phyloP scores from a whole-genome alignment of 1,284 basidiomycete species.

The Coniferiporia weirii region DNA sequence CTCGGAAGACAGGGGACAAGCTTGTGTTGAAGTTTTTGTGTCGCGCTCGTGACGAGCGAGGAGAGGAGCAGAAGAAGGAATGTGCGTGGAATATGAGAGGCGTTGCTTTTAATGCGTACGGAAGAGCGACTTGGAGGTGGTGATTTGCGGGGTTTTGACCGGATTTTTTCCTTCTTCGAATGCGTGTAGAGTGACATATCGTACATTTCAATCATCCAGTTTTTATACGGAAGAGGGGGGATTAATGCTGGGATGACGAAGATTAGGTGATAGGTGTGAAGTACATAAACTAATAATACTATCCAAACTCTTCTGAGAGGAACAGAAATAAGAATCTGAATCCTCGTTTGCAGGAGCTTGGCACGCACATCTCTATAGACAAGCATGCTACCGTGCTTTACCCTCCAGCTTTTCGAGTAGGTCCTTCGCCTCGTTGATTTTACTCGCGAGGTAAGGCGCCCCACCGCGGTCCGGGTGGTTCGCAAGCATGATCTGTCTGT shows the following conservation, averaged over 20 bases:
- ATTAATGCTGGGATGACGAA: neutral
- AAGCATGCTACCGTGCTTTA: conserved; percentile 31
- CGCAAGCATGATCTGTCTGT: conserved; percentile 88
- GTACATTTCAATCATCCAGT: no score
- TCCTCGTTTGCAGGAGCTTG: neutral
- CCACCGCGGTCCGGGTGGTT: conserved; percentile 98
- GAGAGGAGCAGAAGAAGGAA: conserved; percentile 40
- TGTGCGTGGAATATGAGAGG: conserved; percentile 54
- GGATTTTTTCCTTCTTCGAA: no score
- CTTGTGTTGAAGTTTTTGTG: conserved; percentile 26
- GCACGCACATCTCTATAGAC: conserved; percentile 2
- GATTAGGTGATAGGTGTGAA: neutral
- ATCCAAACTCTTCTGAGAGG: neutral
- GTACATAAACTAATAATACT: conserved; percentile 3
- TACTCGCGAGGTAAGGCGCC: conserved; percentile 94
- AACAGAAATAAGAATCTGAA: no score
- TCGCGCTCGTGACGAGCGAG: conserved; percentile 42
- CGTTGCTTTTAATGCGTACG: conserved; percentile 47
- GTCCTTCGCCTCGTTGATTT: conserved; percentile 93
- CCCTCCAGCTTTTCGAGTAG: conserved; percentile 68
- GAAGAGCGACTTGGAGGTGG: conserved; percentile 5
- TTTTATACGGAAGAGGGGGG: no score
- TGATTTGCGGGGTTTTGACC: neutral
- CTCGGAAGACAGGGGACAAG: conserved; percentile 15
- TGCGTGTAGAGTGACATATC: no score